Percentiles rank a stretch among this genome's conserved stretches.
Evolutionary conservation across 202 grass and related monocot genomes (phyloP).

Genomic region (Brachypodium distachyon): DNA sequence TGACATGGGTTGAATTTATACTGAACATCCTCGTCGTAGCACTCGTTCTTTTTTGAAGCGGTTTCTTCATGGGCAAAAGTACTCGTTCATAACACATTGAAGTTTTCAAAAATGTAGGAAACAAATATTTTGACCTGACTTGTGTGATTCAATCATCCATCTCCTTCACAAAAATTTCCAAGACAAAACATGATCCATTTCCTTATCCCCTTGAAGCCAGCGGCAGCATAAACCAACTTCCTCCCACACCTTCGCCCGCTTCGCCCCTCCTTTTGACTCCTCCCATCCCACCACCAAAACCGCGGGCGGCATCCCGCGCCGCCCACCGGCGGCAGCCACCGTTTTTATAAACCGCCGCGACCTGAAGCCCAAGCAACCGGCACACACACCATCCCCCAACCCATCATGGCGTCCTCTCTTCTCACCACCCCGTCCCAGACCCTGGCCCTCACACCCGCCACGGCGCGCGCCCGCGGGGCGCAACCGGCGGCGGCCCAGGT

Average conservation of each 20-base stretch:
- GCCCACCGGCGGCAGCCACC: constrained; percentile 48
- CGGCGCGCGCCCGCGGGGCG: background rate
- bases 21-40: no score
- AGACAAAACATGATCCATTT: constrained; percentile 29
- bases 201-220: constrained; percentile 42
- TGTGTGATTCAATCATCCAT: no score
- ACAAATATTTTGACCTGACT: no score
- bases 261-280: background rate
- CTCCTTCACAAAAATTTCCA: background rate
- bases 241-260: background rate
- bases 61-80: no score
- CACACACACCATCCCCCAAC: background rate
- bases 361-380: background rate
- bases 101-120: no score
- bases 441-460: constrained; percentile 24
- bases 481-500: background rate
- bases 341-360: constrained; percentile 12
- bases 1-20: no score
- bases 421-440: constrained; percentile 40
- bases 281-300: constrained; percentile 39
- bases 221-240: background rate
- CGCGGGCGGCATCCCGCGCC: constrained; percentile 46
- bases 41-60: no score
- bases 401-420: constrained; percentile 40
- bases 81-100: no score